Conservation (phyloP, 768 basidiomycete species). For the Butyriboletus loyo region DNA sequence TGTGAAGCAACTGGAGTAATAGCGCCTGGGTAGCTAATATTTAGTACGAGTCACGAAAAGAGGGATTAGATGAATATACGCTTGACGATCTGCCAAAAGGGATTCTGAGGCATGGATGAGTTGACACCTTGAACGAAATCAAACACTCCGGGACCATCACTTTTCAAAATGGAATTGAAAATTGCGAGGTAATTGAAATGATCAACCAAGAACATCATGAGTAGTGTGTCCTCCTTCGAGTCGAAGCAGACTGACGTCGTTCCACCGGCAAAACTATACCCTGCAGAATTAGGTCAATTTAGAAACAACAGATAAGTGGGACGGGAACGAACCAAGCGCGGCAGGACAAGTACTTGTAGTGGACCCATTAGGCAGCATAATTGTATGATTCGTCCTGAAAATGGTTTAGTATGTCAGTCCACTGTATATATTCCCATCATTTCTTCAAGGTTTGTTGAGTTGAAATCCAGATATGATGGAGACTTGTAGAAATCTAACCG, state of each 20-base stretch:
- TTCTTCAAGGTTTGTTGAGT: not conserved
- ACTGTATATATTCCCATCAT: not conserved
- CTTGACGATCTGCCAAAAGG: slow-evolving; percentile 81
- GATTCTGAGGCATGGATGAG: slow-evolving; percentile 60
- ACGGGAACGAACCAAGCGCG: slow-evolving; percentile 56
- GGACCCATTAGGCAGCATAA: slow-evolving; percentile 64
- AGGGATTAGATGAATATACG: slow-evolving; percentile 24
- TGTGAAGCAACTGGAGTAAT: slow-evolving; percentile 63
- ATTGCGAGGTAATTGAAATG: not conserved
- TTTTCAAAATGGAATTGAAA: not conserved
- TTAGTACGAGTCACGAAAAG: not conserved
- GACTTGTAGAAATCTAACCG: not conserved
- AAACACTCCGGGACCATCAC: slow-evolving; percentile 74
- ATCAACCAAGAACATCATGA: not conserved
- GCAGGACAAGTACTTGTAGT: slow-evolving; percentile 71
- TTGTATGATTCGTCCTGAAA: slow-evolving; percentile 59
- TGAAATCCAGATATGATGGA: not conserved
- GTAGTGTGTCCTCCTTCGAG: not conserved
- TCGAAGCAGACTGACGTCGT: slow-evolving; percentile 57
- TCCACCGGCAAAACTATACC: slow-evolving; percentile 75
- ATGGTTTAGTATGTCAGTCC: not conserved
- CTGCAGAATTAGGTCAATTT: slow-evolving; percentile 31
- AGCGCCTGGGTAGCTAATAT: slow-evolving; percentile 12
- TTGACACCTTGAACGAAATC: slow-evolving; percentile 78
- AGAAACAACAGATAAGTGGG: not conserved